These are phyloP conservation scores for Colletotrichum navitas DNA, from an alignment of 2,329 filamentous ascomycete genomes.

Conservation along the genomic window DNA sequence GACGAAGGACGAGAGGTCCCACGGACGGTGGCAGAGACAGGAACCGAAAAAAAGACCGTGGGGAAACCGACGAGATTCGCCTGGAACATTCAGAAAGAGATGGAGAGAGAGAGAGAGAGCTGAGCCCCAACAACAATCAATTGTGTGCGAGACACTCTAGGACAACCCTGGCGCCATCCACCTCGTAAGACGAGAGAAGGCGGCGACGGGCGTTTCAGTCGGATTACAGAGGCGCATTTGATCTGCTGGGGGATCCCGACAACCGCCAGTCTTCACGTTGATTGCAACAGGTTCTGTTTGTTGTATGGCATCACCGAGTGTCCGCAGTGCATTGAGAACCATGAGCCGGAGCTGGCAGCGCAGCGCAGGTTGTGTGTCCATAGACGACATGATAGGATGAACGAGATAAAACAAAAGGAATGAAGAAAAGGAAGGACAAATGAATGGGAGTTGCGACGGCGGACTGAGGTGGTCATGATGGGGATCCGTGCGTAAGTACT, in stretches of 20 bases:
- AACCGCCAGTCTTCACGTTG: conserved; percentile 3
- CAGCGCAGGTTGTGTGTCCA: neutral
- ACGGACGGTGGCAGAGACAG: conserved; percentile 8
- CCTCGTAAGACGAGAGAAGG: neutral
- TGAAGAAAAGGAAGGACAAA: conserved; percentile 4
- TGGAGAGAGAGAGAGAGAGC: neutral
- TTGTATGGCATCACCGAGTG: neutral
- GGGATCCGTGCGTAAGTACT: conserved; percentile 32
- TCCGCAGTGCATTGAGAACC: neutral
- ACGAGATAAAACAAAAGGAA: neutral
- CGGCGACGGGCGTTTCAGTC: conserved; percentile 29
- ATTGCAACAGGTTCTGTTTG: conserved; percentile 1
- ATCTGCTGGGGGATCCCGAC: conserved; percentile 23
- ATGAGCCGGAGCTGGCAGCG: neutral
- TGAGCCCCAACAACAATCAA: conserved; percentile 16
- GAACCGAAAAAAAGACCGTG: neutral
- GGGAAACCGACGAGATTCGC: neutral
- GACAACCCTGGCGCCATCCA: conserved; percentile 20
- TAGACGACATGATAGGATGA: neutral
- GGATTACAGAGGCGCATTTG: conserved; percentile 2
- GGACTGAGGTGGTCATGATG: neutral
- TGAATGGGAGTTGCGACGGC: neutral
- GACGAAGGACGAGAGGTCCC: conserved; percentile 10
- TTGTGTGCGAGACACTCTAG: conserved; percentile 19
- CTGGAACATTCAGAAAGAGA: conserved; percentile 7